phyloP scores from a whole-genome alignment of 2,329 filamentous ascomycete genomes.

The Grosmannia huntii region DNA sequence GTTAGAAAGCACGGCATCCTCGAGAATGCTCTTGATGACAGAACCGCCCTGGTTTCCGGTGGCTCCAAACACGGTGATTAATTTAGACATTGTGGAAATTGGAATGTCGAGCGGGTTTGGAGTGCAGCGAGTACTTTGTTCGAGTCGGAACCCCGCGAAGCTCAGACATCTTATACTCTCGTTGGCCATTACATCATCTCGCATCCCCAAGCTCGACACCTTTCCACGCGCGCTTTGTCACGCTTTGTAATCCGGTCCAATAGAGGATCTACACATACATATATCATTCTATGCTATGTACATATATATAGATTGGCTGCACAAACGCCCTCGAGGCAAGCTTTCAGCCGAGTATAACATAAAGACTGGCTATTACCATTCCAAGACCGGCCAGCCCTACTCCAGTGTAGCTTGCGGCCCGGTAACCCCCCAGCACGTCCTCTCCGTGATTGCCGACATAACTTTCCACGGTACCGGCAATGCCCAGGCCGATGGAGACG shows the following conservation, averaged over 20 bases:
- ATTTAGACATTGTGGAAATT: no score
- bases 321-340: no score
- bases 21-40: slow-evolving; percentile 13
- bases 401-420: slow-evolving; percentile 25
- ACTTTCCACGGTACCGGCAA: slow-evolving; percentile 50
- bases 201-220: no score
- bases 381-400: slow-evolving; percentile 24
- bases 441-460: slow-evolving; percentile 18
- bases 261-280: no score
- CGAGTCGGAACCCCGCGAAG: no score
- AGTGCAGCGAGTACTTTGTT: no score
- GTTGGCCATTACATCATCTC: no score
- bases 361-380: slow-evolving; percentile 9
- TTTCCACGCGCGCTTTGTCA: no score
- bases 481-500: slow-evolving; percentile 51
- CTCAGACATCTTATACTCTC: not conserved
- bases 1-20: slow-evolving; percentile 10
- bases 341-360: not conserved
- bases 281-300: no score
- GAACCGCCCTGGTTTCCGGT: slow-evolving; percentile 16
- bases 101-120: no score
- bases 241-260: no score
- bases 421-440: slow-evolving; percentile 20
- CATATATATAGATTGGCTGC: no score
- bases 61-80: slow-evolving; percentile 11